phyloP scores from a whole-genome alignment of 805 yeast species.

The Ogataea corticis region DNA sequence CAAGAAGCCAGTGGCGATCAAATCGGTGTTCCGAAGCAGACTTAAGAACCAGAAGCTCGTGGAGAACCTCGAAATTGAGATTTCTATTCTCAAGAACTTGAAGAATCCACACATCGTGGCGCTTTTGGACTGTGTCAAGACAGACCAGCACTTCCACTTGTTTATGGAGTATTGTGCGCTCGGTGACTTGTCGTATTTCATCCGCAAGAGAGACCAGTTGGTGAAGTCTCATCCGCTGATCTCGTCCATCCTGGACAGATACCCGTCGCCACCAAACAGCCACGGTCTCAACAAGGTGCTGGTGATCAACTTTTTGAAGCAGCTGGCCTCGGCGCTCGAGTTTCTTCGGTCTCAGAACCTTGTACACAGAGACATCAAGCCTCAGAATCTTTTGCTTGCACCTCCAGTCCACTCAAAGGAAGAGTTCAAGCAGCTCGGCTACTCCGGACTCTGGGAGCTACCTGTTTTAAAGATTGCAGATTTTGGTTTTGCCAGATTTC shows the following conservation, averaged over 20 bases:
- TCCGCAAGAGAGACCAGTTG: conserved; percentile 72
- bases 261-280: conserved; percentile 75
- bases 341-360: conserved; percentile 81
- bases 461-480: conserved; percentile 94
- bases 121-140: conserved; percentile 77
- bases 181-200: conserved; percentile 90
- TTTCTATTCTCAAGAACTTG: conserved; percentile 81
- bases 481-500: conserved; percentile 94
- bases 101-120: conserved; percentile 93
- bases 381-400: conserved; percentile 80
- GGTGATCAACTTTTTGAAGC: conserved; percentile 83
- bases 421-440: conserved; percentile 57
- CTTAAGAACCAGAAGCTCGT: conserved; percentile 82
- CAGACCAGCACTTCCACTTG: conserved; percentile 74
- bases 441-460: conserved; percentile 80
- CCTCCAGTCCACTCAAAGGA: conserved; percentile 73
- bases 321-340: conserved; percentile 78
- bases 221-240: conserved; percentile 76
- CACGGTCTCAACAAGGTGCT: conserved; percentile 80
- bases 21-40: conserved; percentile 80
- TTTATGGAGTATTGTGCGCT: conserved; percentile 96
- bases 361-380: conserved; percentile 94
- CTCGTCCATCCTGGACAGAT: conserved; percentile 70
- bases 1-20: conserved; percentile 76
- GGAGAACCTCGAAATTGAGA: conserved; percentile 91